Evolutionary conservation across 345 rosid genomes (phyloP).

Genomic region (thale cress (Arabidopsis thaliana)): TAIR10.1 NC_003070.9:5976501-5977000

Average conservation of each 20-base stretch:
- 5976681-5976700: too few species aligned
- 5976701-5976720: too few species aligned
- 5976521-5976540: neutral
- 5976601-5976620: neutral
- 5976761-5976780: neutral
- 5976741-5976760: neutral
- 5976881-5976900: neutral
- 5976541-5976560: constrained; percentile 16
- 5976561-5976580: neutral
- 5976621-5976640: neutral
- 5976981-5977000: neutral
- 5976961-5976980: too few species aligned
- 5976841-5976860: neutral
- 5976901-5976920: neutral
- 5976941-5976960: too few species aligned
- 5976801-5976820: too few species aligned
- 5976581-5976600: neutral
- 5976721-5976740: too few species aligned
- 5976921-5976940: neutral
- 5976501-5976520: neutral
- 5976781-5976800: neutral
- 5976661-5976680: too few species aligned
- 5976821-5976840: neutral
- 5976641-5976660: neutral
- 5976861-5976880: neutral